phyloP scores from a whole-genome alignment of 768 basidiomycete species.

The Daedalea quercina region DNA sequence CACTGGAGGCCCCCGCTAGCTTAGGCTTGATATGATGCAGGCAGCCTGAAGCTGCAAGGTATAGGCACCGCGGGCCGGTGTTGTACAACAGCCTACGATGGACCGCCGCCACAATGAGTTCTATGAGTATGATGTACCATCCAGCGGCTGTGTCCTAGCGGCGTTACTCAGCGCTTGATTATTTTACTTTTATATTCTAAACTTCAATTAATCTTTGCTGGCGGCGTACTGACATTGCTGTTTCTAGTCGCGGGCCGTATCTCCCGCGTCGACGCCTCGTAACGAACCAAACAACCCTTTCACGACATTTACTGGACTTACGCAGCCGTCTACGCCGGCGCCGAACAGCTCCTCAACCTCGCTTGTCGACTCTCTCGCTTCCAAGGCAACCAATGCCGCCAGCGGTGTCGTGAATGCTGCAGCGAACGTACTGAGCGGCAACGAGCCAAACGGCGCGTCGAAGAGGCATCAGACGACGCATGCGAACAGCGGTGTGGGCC shows the following conservation, averaged over 20 bases:
- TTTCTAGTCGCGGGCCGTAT: constrained; percentile 31
- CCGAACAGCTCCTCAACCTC: constrained; percentile 13
- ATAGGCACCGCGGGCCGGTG: no score
- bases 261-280: constrained; percentile 32
- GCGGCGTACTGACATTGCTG: background rate
- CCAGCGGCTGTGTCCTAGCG: no score
- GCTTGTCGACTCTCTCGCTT: constrained; percentile 16
- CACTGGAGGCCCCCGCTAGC: no score
- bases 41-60: no score
- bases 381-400: constrained; percentile 1
- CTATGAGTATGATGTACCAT: no score
- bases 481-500: constrained; percentile 18
- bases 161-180: no score
- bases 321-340: background rate
- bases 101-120: no score
- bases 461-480: constrained; percentile 44
- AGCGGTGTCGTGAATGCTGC: background rate
- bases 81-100: no score
- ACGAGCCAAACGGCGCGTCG: constrained; percentile 2
- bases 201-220: no score
- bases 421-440: background rate
- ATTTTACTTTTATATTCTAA: no score
- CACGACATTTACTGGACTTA: constrained; percentile 29
- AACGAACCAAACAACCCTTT: constrained; percentile 54
- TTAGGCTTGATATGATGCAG: no score